phyloP scores from a whole-genome alignment of 192 early-diverging fungal genomes.

The Lobosporangium transversale region DNA sequence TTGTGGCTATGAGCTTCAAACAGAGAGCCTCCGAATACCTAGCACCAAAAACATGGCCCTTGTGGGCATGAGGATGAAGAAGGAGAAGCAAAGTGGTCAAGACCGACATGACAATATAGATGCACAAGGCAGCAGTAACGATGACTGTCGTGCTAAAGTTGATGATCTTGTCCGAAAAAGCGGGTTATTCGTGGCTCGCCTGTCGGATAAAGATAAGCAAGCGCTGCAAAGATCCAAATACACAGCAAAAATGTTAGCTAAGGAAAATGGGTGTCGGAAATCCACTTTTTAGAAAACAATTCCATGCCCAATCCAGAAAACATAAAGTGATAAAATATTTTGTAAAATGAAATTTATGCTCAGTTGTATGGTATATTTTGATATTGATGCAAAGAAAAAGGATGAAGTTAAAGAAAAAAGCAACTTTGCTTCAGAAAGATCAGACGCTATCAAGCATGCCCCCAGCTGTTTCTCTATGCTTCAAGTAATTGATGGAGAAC shows the following conservation, averaged over 20 bases:
- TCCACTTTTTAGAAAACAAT: not conserved
- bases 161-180: constrained; percentile 31
- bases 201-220: constrained; percentile 64
- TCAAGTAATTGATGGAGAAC: constrained; percentile 52
- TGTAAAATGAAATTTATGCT: too few relatives aligned
- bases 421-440: too few relatives aligned
- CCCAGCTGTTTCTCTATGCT: constrained; percentile 51
- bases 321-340: too few relatives aligned
- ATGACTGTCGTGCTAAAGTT: not conserved
- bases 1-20: constrained; percentile 69
- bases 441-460: too few relatives aligned
- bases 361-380: too few relatives aligned
- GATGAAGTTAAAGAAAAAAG: too few relatives aligned
- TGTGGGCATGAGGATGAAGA: constrained; percentile 62
- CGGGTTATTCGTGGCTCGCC: constrained; percentile 55
- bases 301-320: too few relatives aligned
- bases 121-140: too few relatives aligned
- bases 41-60: constrained; percentile 85
- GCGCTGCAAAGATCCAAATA: constrained; percentile 51
- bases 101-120: too few relatives aligned
- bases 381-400: too few relatives aligned
- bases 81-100: not conserved
- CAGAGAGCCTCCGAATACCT: constrained; percentile 79
- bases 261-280: not conserved
- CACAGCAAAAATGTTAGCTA: constrained; percentile 14